Evolutionary conservation across 2,329 filamentous ascomycete genomes (phyloP).

Genomic region (Didymella lethalis): DNA sequence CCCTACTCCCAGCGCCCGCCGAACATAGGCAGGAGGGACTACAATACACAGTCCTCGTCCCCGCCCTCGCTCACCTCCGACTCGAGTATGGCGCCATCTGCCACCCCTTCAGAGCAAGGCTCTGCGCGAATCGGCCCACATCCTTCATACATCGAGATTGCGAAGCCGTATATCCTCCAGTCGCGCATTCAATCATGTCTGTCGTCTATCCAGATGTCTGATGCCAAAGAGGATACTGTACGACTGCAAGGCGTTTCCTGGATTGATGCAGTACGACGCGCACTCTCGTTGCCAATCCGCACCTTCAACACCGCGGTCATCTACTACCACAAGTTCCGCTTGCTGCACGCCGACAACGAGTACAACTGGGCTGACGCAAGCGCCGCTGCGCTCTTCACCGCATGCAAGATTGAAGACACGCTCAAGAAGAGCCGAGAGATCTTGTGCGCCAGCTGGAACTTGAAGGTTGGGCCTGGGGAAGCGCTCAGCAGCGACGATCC

Average conservation of each 20-base stretch:
- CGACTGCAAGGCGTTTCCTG: conserved; percentile 86
- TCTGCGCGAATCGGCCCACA: conserved; percentile 59
- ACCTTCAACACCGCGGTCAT: conserved; percentile 91
- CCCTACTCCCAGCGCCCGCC: conserved; percentile 13
- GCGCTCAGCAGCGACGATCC: conserved; percentile 81
- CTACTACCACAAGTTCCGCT: conserved; percentile 93
- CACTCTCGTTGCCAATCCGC: conserved; percentile 82
- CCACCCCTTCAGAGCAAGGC: conserved; percentile 35
- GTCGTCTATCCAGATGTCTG: conserved; percentile 72
- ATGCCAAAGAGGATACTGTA: conserved; percentile 79
- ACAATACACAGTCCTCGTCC: not conserved
- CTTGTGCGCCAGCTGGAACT: conserved; percentile 85
- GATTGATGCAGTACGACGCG: conserved; percentile 83
- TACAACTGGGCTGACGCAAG: conserved; percentile 88
- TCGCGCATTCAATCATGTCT: conserved; percentile 79
- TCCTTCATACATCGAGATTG: conserved; percentile 69
- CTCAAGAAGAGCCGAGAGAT: conserved; percentile 96
- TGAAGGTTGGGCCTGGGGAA: conserved; percentile 74
- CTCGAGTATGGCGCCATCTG: conserved; percentile 42
- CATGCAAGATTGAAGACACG: conserved; percentile 97
- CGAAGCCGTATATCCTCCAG: conserved; percentile 82
- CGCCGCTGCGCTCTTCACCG: conserved; percentile 85
- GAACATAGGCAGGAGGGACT: conserved; percentile 1
- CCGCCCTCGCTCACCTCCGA: conserved; percentile 9
- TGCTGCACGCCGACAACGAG: conserved; percentile 83